phyloP scores from a whole-genome alignment of 495 filamentous ascomycete genomes.

The Lasiosphaeria hispida region DNA sequence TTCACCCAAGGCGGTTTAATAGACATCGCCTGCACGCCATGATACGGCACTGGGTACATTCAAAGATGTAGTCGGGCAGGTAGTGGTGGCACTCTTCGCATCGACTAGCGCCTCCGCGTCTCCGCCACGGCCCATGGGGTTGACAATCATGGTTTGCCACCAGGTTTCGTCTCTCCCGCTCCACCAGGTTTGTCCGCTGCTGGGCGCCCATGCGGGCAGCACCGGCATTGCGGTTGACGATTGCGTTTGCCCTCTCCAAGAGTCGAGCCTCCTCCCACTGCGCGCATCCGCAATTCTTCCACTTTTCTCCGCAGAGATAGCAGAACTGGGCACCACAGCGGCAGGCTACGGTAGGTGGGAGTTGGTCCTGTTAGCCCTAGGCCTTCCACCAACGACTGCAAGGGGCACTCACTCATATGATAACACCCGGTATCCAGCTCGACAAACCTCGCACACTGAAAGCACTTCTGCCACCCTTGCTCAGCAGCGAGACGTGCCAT shows the following conservation, averaged over 20 bases:
- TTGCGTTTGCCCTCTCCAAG: slow-evolving; percentile 1
- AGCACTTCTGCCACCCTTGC: slow-evolving; percentile 46
- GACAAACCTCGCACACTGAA: slow-evolving; percentile 37
- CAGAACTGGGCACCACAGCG: slow-evolving; percentile 56
- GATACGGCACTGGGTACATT: slow-evolving; percentile 30
- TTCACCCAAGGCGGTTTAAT: slow-evolving; percentile 22
- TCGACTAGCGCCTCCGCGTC: slow-evolving; percentile 1
- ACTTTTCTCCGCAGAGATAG: slow-evolving; percentile 52
- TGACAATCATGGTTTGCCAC: slow-evolving; percentile 27
- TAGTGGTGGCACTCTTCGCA: slow-evolving; percentile 31
- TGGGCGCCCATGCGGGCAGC: not conserved
- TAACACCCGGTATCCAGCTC: slow-evolving; percentile 47
- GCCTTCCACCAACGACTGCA: not conserved
- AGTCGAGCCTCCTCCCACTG: slow-evolving; percentile 19
- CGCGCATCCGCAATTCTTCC: slow-evolving; percentile 50
- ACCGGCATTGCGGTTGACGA: slow-evolving; percentile 8
- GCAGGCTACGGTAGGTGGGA: slow-evolving; percentile 32
- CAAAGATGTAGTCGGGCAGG: slow-evolving; percentile 29
- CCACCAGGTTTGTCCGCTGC: slow-evolving; percentile 1
- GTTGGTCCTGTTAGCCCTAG: not conserved
- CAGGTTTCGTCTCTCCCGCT: slow-evolving; percentile 15
- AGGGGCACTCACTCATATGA: slow-evolving; percentile 38
- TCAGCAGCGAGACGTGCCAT: slow-evolving; percentile 32
- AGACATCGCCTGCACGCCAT: slow-evolving; percentile 29
- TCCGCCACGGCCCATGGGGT: slow-evolving; percentile 27